Percentiles rank a stretch among this genome's conserved stretches.
Evolutionary conservation across 164 flowering plant species (phyloP).

Genomic region (Nelumbo lutea): DNA sequence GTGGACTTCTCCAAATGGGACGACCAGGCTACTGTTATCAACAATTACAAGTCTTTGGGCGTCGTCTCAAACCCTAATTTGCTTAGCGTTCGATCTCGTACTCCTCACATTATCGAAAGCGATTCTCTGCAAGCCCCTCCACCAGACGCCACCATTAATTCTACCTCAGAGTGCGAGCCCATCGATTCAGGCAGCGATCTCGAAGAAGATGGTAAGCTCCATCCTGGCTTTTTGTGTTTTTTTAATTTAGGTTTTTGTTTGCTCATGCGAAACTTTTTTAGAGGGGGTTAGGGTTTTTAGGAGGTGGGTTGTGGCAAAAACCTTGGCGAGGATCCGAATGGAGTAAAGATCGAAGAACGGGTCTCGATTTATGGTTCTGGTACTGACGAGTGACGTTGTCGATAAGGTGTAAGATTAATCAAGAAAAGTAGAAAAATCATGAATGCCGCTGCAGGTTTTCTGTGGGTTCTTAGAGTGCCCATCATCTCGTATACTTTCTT

Average conservation of each 20-base stretch:
- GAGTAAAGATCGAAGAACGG: too few species aligned
- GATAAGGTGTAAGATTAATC: too few species aligned
- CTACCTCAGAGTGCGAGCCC: slow-evolving; percentile 39
- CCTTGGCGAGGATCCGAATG: not conserved
- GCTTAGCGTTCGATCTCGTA: slow-evolving; percentile 62
- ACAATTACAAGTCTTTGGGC: slow-evolving; percentile 81
- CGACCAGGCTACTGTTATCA: slow-evolving; percentile 53
- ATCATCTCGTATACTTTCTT: too few species aligned
- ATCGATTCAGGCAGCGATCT: slow-evolving; percentile 83
- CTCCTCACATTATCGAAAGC: slow-evolving; percentile 45
- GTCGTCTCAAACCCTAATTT: slow-evolving; percentile 86
- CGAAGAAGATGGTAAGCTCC: slow-evolving; percentile 81
- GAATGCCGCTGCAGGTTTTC: too few species aligned
- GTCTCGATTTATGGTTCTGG: too few species aligned
- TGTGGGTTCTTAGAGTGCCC: too few species aligned
- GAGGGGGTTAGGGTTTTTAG: too few species aligned
- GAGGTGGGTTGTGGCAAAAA: not conserved
- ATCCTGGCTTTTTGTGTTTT: not conserved
- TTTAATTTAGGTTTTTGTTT: not conserved
- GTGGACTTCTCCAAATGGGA: slow-evolving; percentile 53
- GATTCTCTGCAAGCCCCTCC: slow-evolving; percentile 57
- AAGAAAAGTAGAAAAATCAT: too few species aligned
- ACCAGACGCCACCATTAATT: slow-evolving; percentile 3
- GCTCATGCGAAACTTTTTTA: too few species aligned
- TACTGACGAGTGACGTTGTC: too few species aligned